Evolutionary conservation across 1,284 basidiomycete species (phyloP).

Genomic region (Ganoderma sinense): DNA sequence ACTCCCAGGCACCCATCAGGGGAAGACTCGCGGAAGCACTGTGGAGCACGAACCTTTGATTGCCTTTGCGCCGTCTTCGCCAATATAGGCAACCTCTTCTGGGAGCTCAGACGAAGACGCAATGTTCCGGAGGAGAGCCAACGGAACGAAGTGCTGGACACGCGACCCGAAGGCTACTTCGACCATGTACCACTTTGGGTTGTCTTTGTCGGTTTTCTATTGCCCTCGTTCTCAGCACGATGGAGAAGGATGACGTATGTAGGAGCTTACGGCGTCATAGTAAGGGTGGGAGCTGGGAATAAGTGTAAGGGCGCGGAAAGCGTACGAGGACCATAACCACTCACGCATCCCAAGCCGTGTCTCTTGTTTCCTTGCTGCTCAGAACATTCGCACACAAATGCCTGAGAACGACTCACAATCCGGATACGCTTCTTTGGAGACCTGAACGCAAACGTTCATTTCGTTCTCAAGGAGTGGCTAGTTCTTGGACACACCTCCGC

Average conservation of each 20-base stretch:
- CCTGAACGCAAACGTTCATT: conserved; percentile 47
- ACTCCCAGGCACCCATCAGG: conserved; percentile 15
- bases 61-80: conserved; percentile 61
- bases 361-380: conserved; percentile 49
- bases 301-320: conserved; percentile 14
- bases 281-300: conserved; percentile 79
- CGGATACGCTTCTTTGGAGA: conserved; percentile 87
- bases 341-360: conserved; percentile 89
- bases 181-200: conserved; percentile 95
- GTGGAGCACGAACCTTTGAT: conserved; percentile 60
- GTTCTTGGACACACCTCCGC: conserved; percentile 64
- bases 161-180: conserved; percentile 79
- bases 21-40: conserved; percentile 9
- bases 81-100: conserved; percentile 69
- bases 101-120: conserved; percentile 52
- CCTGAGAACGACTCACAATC: conserved; percentile 70
- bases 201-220: conserved; percentile 79
- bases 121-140: conserved; percentile 78
- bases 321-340: conserved; percentile 35
- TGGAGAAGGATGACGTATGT: neutral
- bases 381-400: conserved; percentile 3
- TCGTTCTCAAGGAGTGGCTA: neutral
- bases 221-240: neutral
- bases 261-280: conserved; percentile 72
- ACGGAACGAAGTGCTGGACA: conserved; percentile 79